Conservation (phyloP, 164 flowering plant genomes). For the Nymphaea thermarum region DNA sequence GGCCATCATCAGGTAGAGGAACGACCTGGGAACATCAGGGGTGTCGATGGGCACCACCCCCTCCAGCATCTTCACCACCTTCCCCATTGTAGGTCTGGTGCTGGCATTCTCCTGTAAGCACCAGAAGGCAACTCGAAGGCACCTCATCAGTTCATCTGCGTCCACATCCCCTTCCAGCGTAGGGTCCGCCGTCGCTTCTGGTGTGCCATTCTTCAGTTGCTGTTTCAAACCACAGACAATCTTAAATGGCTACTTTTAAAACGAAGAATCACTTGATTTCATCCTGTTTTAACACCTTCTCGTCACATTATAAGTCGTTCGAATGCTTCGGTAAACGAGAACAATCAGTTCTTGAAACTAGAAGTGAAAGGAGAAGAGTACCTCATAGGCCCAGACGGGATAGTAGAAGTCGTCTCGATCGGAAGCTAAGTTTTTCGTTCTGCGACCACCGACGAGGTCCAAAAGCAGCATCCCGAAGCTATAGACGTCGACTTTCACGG, state of each 20-base stretch:
- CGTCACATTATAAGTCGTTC: background rate
- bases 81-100: conserved; percentile 88
- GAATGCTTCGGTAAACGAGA: conserved; percentile 1
- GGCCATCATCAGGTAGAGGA: background rate
- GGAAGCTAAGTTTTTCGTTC: conserved; percentile 81
- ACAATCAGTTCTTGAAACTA: too few relatives aligned
- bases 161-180: conserved; percentile 39
- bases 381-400: conserved; percentile 95
- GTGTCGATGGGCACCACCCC: conserved; percentile 46
- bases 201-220: conserved; percentile 59
- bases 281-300: too few relatives aligned
- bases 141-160: conserved; percentile 55
- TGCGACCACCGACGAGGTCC: conserved; percentile 85
- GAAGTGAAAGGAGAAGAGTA: conserved; percentile 6
- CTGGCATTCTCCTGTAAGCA: conserved; percentile 84
- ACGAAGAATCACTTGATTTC: background rate
- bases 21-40: conserved; percentile 16
- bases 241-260: background rate
- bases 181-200: conserved; percentile 43
- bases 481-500: conserved; percentile 90
- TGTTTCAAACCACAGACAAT: conserved; percentile 5
- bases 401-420: conserved; percentile 70
- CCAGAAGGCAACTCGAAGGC: conserved; percentile 75
- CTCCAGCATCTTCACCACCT: conserved; percentile 87
- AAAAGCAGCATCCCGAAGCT: conserved; percentile 95